Base-by-base conservation (phyloP, 2,329 filamentous ascomycete genomes). In the Colletotrichum tabaci region DNA sequence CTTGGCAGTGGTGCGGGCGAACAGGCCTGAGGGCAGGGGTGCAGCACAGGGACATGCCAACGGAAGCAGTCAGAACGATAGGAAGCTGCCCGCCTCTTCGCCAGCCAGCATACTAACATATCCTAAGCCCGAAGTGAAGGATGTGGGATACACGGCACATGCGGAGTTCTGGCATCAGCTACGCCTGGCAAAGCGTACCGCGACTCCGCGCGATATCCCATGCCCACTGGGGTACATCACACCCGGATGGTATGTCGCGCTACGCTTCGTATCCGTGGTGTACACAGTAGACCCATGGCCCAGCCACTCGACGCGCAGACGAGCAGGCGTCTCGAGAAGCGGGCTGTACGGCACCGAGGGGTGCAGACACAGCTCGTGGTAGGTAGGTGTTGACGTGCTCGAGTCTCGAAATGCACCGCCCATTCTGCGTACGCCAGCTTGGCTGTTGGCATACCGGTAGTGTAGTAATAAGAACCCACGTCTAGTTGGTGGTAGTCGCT, bases 241-340 rank as follows among this genome's bases (percentile, higher is more conserved):
- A 57, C 56, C 44, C 23, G 64, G 67, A 67, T 50, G 53, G 47
- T 35, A 67, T 47, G 61, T 67, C 30, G 56, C 67, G 63, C 67
- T 70, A 67, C 61, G 55, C 35, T 38, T 38, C 35, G 35, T 38
- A 38, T 38, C 35, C 8, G 9, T 38, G 35, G 35, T 10, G 35
- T 10, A 38, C 35, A 30, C 40, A 30, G 63, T 35, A 67, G 52
- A 23, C 18, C 55, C 62, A 47, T 44, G 46, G 55, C 38, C 21
- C 38, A 58, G 67, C 47, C 61, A 66, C 56, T 67, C 57, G 47
- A 16, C 58, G 61, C 61, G 52, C 61, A 60, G 35, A 52, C 60
- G 38, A 60, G 55, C 67, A 55, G 55, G 56, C 38, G 40, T 38
- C 35, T 26, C 30, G 26, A 16, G 38, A 23, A 35, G 40, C n/a